Conservation (phyloP, 2,329 filamentous ascomycete species). For the Pyricularia pennisetigena region DNA sequence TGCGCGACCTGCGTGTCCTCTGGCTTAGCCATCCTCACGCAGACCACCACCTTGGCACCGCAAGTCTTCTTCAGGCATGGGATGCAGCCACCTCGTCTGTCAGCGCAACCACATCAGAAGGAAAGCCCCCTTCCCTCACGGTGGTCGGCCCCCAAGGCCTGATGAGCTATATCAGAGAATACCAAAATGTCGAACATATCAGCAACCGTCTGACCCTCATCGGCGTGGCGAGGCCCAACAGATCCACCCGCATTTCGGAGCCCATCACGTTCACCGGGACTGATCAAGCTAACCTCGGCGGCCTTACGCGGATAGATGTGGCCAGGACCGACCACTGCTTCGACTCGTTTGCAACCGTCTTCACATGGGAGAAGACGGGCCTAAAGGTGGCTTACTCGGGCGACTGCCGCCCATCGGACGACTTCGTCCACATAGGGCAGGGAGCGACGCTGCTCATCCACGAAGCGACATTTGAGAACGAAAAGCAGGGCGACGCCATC, state of each 20-base stretch:
- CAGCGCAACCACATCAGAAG: slow-evolving; percentile 24
- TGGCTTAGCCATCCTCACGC: slow-evolving; percentile 96
- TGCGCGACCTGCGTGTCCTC: slow-evolving; percentile 70
- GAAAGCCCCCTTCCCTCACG: slow-evolving; percentile 30
- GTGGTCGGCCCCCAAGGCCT: slow-evolving; percentile 64
- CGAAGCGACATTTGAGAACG: slow-evolving; percentile 93
- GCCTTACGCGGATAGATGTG: slow-evolving; percentile 57
- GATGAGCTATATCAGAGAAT: slow-evolving; percentile 69
- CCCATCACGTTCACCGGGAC: slow-evolving; percentile 22
- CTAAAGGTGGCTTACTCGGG: slow-evolving; percentile 91
- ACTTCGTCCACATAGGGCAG: slow-evolving; percentile 61
- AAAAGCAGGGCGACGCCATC: slow-evolving; percentile 64
- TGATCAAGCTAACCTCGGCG: slow-evolving; percentile 34
- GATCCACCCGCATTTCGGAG: slow-evolving; percentile 10
- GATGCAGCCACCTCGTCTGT: slow-evolving; percentile 40
- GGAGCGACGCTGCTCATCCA: slow-evolving; percentile 81
- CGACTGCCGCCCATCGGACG: slow-evolving; percentile 71
- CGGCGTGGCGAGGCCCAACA: slow-evolving; percentile 8
- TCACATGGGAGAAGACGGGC: slow-evolving; percentile 62
- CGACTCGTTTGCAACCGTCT: slow-evolving; percentile 62
- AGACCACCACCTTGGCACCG: slow-evolving; percentile 85
- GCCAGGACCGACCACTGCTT: slow-evolving; percentile 69
- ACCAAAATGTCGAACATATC: slow-evolving; percentile 66
- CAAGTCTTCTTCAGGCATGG: slow-evolving; percentile 77
- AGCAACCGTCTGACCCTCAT: slow-evolving; percentile 43